Evolutionary conservation across 2,329 filamentous ascomycete genomes (phyloP).

Genomic region (Penicillium oxalicum): DNA sequence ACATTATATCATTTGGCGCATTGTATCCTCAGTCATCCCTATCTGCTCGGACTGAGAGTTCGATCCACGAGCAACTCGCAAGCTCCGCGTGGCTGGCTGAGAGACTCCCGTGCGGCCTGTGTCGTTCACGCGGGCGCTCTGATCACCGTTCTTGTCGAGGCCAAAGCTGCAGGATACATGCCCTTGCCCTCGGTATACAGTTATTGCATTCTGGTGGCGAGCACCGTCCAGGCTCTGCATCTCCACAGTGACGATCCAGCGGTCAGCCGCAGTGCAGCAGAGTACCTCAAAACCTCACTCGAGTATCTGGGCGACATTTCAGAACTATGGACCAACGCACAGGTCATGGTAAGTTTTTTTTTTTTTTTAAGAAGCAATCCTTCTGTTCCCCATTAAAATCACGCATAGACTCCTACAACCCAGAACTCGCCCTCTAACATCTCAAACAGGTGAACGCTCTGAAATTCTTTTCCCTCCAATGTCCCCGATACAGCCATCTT

Average conservation of each 20-base stretch:
- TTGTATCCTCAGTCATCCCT: conserved; percentile 21
- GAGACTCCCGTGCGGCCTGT: conserved; percentile 9
- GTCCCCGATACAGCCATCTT: conserved; percentile 13
- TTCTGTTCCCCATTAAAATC: not conserved
- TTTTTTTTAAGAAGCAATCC: too few relatives aligned
- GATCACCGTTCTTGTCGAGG: conserved; percentile 19
- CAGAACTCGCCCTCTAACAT: not conserved
- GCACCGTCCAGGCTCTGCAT: conserved; percentile 17
- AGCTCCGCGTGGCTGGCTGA: conserved; percentile 8
- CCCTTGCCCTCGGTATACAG: conserved; percentile 19
- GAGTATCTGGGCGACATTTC: conserved; percentile 15
- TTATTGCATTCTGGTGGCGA: conserved; percentile 21
- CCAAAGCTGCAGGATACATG: conserved; percentile 20
- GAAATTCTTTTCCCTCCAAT: conserved; percentile 13
- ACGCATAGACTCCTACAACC: not conserved
- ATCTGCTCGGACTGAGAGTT: conserved; percentile 17
- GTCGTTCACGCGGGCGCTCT: conserved; percentile 15
- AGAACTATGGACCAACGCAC: conserved; percentile 16
- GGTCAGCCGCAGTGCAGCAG: conserved; percentile 7
- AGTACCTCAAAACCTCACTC: conserved; percentile 12
- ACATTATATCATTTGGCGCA: conserved; percentile 19
- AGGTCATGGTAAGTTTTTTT: conserved; percentile 13
- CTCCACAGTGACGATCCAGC: conserved; percentile 9
- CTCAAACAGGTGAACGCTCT: conserved; percentile 10
- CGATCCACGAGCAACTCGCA: conserved; percentile 2